Evolutionary conservation across 805 yeast species (phyloP).

Genomic region (Candida namnaoensis): DNA sequence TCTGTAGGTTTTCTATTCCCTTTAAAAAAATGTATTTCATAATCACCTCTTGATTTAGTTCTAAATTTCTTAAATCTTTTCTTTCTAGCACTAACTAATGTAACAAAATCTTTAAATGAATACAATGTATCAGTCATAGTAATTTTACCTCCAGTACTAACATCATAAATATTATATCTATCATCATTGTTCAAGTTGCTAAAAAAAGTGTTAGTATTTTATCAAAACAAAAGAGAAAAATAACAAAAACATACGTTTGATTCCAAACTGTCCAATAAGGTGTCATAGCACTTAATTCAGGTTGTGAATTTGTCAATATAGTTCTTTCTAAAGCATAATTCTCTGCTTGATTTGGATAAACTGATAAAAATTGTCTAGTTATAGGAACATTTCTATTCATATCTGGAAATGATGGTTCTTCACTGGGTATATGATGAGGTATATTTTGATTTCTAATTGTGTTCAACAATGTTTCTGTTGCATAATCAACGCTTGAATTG

Average conservation of each 20-base stretch:
- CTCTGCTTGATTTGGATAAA: not conserved
- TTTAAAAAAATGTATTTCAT: conserved; percentile 5
- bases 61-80: not conserved
- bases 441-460: conserved; percentile 2
- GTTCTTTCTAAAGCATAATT: not conserved
- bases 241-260: conserved; percentile 4
- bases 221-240: not conserved
- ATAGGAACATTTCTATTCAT: not conserved
- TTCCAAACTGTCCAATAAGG: conserved; percentile 7
- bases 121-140: too few species aligned
- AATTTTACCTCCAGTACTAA: too few species aligned
- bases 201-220: not conserved
- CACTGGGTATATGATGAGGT: not conserved
- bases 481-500: not conserved
- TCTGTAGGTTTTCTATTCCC: conserved; percentile 3
- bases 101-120: not conserved
- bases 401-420: not conserved
- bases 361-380: conserved; percentile 1
- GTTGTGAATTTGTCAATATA: not conserved
- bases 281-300: not conserved
- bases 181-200: too few species aligned
- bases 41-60: not conserved
- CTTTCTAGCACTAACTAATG: not conserved
- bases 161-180: too few species aligned
- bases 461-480: conserved; percentile 1